Conservation (phyloP, 441 rosid genomes). For the Mallotus repandus region DNA sequence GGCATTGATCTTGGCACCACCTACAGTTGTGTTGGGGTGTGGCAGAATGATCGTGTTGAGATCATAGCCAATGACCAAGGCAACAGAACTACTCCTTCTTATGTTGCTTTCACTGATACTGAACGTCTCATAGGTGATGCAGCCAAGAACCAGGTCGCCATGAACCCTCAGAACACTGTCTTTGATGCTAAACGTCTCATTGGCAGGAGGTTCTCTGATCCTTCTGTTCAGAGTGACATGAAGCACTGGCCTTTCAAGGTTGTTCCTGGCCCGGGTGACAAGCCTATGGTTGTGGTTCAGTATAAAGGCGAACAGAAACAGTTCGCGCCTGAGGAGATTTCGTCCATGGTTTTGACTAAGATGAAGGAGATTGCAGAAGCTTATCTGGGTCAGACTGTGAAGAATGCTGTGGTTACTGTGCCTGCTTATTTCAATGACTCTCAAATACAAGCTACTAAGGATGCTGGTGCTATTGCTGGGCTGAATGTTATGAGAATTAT, state of each 20-base stretch:
- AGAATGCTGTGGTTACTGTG: conserved; percentile 36
- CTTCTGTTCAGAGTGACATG: too few relatives aligned
- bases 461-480: conserved; percentile 36
- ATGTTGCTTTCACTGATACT: conserved; percentile 24
- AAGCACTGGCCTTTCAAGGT: conserved; percentile 46
- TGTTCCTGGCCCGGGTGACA: conserved; percentile 35
- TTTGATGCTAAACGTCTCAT: conserved; percentile 43
- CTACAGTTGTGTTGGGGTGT: too few relatives aligned
- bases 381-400: conserved; percentile 29
- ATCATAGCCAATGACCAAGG: too few relatives aligned
- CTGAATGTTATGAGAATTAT: conserved; percentile 39
- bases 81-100: too few relatives aligned
- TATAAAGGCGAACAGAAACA: conserved; percentile 49
- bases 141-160: conserved; percentile 56
- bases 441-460: conserved; percentile 42
- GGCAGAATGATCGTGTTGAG: too few relatives aligned
- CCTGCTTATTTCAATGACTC: conserved; percentile 45
- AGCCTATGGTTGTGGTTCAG: conserved; percentile 39
- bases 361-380: conserved; percentile 34
- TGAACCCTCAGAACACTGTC: conserved; percentile 53
- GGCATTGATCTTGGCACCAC: too few relatives aligned
- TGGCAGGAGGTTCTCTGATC: too few relatives aligned
- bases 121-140: conserved; percentile 51
- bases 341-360: conserved; percentile 43
- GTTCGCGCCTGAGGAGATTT: conserved; percentile 47